Evolutionary conservation across 257 asterid species (phyloP).

Genomic region (Solanum virginianum): DNA sequence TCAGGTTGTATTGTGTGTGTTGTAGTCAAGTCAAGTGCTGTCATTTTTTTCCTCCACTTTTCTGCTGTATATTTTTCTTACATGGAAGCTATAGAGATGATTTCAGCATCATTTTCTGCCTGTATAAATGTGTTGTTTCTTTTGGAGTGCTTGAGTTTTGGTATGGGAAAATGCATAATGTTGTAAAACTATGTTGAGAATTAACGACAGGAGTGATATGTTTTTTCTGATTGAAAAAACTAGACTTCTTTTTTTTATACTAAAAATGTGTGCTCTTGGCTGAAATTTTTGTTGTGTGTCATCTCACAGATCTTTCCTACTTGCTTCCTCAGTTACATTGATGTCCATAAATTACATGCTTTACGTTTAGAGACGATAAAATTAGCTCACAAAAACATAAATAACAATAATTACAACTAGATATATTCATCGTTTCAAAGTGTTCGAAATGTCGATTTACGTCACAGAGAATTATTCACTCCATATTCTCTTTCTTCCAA

Average conservation of each 20-base stretch:
- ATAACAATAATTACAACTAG: too few relatives aligned
- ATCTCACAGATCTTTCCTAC: not conserved
- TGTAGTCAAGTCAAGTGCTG: slow-evolving; percentile 2
- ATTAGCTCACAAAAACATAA: too few relatives aligned
- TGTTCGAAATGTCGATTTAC: not conserved
- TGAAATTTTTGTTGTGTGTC: not conserved
- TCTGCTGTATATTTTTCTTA: slow-evolving; percentile 40
- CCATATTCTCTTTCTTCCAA: not conserved
- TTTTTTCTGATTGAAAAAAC: not conserved
- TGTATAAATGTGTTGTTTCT: not conserved
- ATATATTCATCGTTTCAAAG: too few relatives aligned
- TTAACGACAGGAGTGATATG: not conserved
- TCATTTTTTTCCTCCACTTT: slow-evolving; percentile 9
- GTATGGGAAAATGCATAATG: not conserved
- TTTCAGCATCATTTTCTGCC: not conserved
- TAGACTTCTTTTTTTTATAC: not conserved
- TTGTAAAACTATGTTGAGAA: not conserved
- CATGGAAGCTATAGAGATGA: slow-evolving; percentile 22
- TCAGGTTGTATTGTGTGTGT: slow-evolving; percentile 34
- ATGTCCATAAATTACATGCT: not conserved
- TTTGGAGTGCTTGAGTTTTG: not conserved
- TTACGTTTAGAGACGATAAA: too few relatives aligned
- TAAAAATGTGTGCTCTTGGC: not conserved
- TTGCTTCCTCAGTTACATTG: not conserved
- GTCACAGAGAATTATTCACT: not conserved